Base-by-base conservation (phyloP, 805 yeast genomes). In the Grigorovia jiainica region DNA sequence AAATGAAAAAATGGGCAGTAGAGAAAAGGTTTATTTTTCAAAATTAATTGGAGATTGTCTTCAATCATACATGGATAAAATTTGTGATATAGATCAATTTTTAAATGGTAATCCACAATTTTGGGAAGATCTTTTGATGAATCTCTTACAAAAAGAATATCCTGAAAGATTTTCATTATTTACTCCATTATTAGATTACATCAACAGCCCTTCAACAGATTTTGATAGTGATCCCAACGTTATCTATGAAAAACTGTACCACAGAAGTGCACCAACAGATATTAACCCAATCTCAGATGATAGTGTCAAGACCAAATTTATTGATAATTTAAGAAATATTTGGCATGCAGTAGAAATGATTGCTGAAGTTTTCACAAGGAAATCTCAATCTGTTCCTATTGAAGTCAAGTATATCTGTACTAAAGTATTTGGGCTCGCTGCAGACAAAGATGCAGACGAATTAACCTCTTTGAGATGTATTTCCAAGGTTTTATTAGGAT, bases 231-330 rank as follows among this genome's bases (percentile, higher is more conserved):
- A 87, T 57, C 97, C 97, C 2, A 57, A 74, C 2, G 61, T 64
- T 13, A 79, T 84, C 21, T 74, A 74, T 54, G 52, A 58, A 23
- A 53, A 50, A 2, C 47, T 78, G n/a, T 63, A 52, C 59, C 67
- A 56, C 63, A 38, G 54, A 32, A 58, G 68, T 43, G 53, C 65
- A 2, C 59, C 67, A 17, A 55, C 71, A 3, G 56, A 77, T 4
- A 79, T 83, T 0, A 81, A 76, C 41, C 95, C 97, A 1, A 85
- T 90, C 47, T 82, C 81, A 48, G 89, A 85, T 49, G 73, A 78
- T 1, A 78, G 73, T n/a, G 87, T 90, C 0, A 73, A 92, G 27
- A 61, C 64, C 0, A 69, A 71, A 34, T 92, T 86, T 58, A 79
- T 92, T 27, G 61, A 69, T 29, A 89, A 92, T 51, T 65, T 92